Conservation (phyloP, 2,329 filamentous ascomycete species). For the Geoglossum cookeanum region DNA sequence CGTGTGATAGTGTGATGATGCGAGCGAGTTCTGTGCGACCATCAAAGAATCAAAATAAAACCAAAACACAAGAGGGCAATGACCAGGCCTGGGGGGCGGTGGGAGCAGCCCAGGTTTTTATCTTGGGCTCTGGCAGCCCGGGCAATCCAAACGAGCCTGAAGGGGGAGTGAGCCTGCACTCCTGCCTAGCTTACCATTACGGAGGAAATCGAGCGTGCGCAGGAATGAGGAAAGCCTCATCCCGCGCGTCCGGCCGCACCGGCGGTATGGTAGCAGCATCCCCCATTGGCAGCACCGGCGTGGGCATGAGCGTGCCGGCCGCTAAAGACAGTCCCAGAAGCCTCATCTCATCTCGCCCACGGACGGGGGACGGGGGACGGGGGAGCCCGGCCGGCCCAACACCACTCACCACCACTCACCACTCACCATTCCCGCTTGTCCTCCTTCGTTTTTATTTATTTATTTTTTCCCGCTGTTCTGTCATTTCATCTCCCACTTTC, state of each 20-base stretch:
- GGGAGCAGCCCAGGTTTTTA: neutral
- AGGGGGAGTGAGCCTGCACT: neutral
- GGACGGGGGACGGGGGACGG: neutral
- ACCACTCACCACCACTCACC: neutral
- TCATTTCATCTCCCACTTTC: neutral
- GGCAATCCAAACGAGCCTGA: neutral
- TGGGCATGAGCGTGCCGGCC: neutral
- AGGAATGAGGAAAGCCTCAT: neutral
- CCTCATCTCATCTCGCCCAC: neutral
- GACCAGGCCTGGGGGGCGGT: neutral
- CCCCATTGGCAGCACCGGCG: neutral
- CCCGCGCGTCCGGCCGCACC: neutral
- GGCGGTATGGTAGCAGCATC: neutral
- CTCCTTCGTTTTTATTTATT: neutral
- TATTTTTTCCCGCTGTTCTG: neutral
- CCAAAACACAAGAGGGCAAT: neutral
- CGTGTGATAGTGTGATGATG: neutral
- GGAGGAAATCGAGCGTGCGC: neutral
- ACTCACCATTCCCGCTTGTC: neutral
- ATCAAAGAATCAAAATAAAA: neutral
- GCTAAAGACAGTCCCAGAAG: neutral
- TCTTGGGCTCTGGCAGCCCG: neutral
- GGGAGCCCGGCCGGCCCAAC: neutral
- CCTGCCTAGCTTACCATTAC: neutral
- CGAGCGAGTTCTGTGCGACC: neutral